Evolutionary conservation across 805 yeast species (phyloP), one percentile per base, ranked within the genome.

Genomic region (Sugiyamaella qingdaonensis): DNA sequence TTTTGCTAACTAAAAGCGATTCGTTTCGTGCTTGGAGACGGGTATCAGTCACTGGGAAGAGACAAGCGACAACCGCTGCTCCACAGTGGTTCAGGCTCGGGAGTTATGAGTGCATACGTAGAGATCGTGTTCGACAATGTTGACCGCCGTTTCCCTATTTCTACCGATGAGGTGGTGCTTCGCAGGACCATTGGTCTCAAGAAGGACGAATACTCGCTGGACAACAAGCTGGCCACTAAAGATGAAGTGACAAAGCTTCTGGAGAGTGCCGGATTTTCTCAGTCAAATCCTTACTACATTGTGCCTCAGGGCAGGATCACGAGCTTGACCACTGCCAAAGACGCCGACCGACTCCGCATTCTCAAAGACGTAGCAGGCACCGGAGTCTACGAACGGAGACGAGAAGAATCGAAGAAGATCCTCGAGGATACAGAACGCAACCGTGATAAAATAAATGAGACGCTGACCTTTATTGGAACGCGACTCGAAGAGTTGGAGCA

Each of bases 301-400:
- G 98, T 94, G 4, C 98, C 99, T 0, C 99, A 94, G 69, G 99
- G 99, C 18, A 78, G 88, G 61, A 88, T 94, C 61, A 86, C 96
- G 0, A 78, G 87, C 0, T 74, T 94, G 54, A 92, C 98, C 0
- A 89, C 89, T 64, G 92, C 97, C 0, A 87, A 87, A 61, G 97
- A 90, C 64, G 64, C 79, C 2, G 97, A 91, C 64, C 79, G 97
- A 56, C 74, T 92, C 49, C 77, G 79, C 34, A 71, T 91, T 37
- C 72, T 94, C 60, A 90, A 92, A 60, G 96, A 90, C 63, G 96
- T 92, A 33, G 94, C 97, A 31, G 99, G 99, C 16, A 96, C 98
- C 0, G 85, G 83, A 54, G 86, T 91, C 2, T 94, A 92, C 71
- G 98, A 94, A 64, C 73, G 78, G 36, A 87, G 88, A 66, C 74